Conservation (phyloP, 2,329 filamentous ascomycete species). For the Juglanconis sp. region DNA sequence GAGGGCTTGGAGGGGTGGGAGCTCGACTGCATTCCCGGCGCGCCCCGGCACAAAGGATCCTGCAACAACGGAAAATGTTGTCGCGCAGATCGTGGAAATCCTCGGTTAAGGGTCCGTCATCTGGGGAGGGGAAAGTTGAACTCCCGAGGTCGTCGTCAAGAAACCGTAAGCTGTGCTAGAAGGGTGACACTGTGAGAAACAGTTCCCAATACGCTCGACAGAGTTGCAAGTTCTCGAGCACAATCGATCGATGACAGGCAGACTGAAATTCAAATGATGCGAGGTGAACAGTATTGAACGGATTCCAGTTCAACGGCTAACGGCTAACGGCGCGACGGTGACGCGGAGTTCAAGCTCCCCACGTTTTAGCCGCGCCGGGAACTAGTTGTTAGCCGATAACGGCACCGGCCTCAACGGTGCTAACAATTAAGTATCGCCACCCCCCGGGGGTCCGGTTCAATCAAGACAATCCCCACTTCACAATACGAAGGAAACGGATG, state of each 20-base stretch:
- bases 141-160: not conserved
- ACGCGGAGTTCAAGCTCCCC: constrained; percentile 12
- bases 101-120: not conserved
- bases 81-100: constrained; percentile 3
- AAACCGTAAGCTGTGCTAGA: not conserved
- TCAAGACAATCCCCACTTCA: no score
- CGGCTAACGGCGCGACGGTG: not conserved
- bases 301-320: not conserved
- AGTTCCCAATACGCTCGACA: no score
- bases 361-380: constrained; percentile 2
- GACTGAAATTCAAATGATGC: not conserved
- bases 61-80: constrained; percentile 14
- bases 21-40: constrained; percentile 17
- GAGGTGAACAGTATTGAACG: not conserved
- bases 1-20: constrained; percentile 6
- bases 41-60: constrained; percentile 9
- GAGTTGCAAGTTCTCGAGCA: no score
- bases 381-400: not conserved
- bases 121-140: not conserved
- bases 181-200: no score
- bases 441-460: no score
- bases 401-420: no score
- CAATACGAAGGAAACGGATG: no score
- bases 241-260: not conserved
- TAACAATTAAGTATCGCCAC: no score